These are phyloP conservation scores for Hirsutella thompsonii DNA, from an alignment of 2,329 filamentous ascomycete species.

Conservation along the genomic window DNA sequence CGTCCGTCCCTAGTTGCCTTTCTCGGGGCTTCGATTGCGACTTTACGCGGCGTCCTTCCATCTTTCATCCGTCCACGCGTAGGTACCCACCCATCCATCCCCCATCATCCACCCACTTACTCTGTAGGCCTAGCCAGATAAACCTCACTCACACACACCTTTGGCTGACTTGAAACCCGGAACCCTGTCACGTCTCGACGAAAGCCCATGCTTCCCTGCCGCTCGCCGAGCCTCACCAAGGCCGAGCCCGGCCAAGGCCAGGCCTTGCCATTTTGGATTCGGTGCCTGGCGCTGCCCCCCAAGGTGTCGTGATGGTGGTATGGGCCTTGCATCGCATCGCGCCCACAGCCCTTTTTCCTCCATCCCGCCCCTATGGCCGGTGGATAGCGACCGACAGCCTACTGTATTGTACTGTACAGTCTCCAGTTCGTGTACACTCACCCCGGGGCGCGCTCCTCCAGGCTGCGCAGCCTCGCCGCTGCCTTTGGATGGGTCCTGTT, in stretches of 20 bases:
- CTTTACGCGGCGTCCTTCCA: background rate
- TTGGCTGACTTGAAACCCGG: conserved; percentile 4
- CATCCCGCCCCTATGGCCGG: background rate
- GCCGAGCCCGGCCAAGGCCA: conserved; percentile 1
- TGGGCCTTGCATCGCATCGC: background rate
- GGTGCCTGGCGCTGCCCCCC: background rate
- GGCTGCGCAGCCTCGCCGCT: conserved; percentile 1
- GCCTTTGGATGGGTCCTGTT: background rate
- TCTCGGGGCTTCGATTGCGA: background rate
- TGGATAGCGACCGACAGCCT: background rate
- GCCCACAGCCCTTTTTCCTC: too few relatives aligned
- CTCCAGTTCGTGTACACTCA: background rate
- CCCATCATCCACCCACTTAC: background rate
- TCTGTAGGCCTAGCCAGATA: conserved; percentile 1
- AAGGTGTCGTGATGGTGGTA: background rate
- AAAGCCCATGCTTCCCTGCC: conserved; percentile 1
- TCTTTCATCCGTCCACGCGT: background rate
- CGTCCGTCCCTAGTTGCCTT: background rate
- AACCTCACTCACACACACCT: conserved; percentile 1
- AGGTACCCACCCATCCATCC: background rate
- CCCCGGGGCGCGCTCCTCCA: background rate
- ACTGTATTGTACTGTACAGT: background rate
- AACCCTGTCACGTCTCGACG: conserved; percentile 4
- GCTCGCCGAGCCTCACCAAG: background rate
- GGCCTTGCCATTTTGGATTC: background rate